Evolutionary conservation across 352 stramenopile genomes (phyloP).

Genomic region (Pythium vanterpoolii): DNA sequence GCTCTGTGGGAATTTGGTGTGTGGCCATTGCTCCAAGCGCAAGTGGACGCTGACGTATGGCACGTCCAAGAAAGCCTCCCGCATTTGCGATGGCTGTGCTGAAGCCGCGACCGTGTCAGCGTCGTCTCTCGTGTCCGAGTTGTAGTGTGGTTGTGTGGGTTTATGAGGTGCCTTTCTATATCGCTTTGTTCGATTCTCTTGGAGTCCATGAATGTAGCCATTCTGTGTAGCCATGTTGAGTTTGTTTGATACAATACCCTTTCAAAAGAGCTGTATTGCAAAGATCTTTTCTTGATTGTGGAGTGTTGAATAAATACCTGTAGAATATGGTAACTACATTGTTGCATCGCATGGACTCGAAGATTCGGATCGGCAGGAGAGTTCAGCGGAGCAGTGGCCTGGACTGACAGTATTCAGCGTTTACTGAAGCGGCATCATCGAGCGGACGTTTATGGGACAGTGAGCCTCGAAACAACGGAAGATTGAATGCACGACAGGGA

Average conservation of each 20-base stretch:
- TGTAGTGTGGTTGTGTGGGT: constrained; percentile 4
- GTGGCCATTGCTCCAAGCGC: constrained; percentile 75
- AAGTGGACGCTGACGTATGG: constrained; percentile 78
- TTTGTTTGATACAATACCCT: constrained; percentile 1
- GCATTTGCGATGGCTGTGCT: constrained; percentile 71
- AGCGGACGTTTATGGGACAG: too few species aligned
- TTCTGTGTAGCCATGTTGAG: constrained; percentile 1
- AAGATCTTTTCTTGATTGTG: not conserved
- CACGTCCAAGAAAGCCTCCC: constrained; percentile 74
- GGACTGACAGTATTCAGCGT: too few species aligned
- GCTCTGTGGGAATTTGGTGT: constrained; percentile 78
- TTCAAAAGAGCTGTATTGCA: not conserved
- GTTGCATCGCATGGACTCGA: too few species aligned
- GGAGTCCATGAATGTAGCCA: not conserved
- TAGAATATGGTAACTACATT: not conserved
- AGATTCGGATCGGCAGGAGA: too few species aligned
- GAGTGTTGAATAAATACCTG: not conserved
- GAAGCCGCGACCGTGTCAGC: constrained; percentile 28
- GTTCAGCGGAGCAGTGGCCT: too few species aligned
- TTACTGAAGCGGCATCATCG: too few species aligned
- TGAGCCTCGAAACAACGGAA: too few species aligned
- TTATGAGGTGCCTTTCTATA: not conserved
- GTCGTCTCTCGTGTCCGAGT: constrained; percentile 21
- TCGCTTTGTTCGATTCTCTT: not conserved
- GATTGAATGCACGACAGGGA: too few species aligned